Evolutionary conservation across 192 early-diverging fungal genomes (phyloP).

Genomic region (Coemansia erecta): DNA sequence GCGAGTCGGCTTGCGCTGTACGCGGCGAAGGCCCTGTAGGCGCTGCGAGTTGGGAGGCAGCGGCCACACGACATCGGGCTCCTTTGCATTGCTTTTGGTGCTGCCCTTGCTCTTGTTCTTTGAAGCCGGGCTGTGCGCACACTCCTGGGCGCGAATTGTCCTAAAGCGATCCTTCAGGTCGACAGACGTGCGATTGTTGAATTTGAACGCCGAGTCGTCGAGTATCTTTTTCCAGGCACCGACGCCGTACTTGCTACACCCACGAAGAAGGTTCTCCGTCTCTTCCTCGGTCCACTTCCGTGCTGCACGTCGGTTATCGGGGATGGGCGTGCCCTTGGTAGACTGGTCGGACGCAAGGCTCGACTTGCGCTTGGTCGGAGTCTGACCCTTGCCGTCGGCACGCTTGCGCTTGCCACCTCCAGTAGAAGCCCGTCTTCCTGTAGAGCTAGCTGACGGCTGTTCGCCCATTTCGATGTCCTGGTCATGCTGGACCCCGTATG

Average conservation of each 20-base stretch:
- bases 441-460: background rate
- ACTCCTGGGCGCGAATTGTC: conserved; percentile 52
- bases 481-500: background rate
- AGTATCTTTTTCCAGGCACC: conserved; percentile 55
- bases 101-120: conserved; percentile 21
- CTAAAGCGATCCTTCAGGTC: conserved; percentile 54
- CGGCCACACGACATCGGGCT: conserved; percentile 54
- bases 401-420: conserved; percentile 39
- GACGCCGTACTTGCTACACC: conserved; percentile 49
- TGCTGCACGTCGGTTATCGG: conserved; percentile 38
- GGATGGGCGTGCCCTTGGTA: background rate
- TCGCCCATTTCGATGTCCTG: background rate
- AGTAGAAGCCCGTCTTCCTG: background rate
- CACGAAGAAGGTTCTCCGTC: conserved; percentile 38
- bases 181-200: conserved; percentile 52
- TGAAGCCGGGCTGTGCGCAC: conserved; percentile 35
- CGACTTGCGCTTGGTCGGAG: conserved; percentile 30
- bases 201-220: conserved; percentile 40
- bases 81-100: conserved; percentile 10
- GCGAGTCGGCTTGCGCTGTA: conserved; percentile 53
- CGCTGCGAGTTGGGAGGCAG: conserved; percentile 52
- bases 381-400: conserved; percentile 10
- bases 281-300: conserved; percentile 53
- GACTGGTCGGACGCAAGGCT: conserved; percentile 22
- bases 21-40: conserved; percentile 47